These are phyloP conservation scores for Podospora fimiseda DNA, from an alignment of 495 filamentous ascomycete species.

Conservation along the genomic window DNA sequence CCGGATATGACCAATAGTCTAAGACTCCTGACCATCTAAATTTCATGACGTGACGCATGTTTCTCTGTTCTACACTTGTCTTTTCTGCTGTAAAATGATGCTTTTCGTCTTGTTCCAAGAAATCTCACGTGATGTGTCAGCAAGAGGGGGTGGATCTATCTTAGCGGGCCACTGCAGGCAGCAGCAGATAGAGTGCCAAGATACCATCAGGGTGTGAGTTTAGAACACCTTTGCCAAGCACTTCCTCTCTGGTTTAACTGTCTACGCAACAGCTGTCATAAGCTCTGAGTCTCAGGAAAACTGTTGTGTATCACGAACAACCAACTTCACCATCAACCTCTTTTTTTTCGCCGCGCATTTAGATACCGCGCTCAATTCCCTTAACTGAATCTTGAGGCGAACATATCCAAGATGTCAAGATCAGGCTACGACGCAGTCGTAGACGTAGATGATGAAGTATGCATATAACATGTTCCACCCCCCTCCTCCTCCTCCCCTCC, in stretches of 20 bases:
- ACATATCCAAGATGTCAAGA: slow-evolving; percentile 57
- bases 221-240: background rate
- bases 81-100: background rate
- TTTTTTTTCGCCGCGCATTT: background rate
- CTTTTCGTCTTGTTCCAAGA: background rate
- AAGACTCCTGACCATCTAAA: slow-evolving; percentile 24
- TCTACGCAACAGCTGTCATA: slow-evolving; percentile 23
- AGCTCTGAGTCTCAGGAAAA: slow-evolving; percentile 13
- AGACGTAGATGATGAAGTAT: slow-evolving; percentile 78
- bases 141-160: background rate
- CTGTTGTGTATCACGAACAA: background rate
- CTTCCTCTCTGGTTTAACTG: background rate
- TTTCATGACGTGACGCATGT: slow-evolving; percentile 5
- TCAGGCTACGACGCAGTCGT: slow-evolving; percentile 95
- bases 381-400: background rate
- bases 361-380: background rate
- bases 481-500: background rate
- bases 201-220: slow-evolving; percentile 5
- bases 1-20: slow-evolving; percentile 26
- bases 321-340: slow-evolving; percentile 6
- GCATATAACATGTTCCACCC: background rate
- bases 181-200: too few relatives aligned
- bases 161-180: background rate
- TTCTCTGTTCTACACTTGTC: background rate
- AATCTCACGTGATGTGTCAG: background rate